Evolutionary conservation across 2,329 filamentous ascomycete genomes (phyloP).

Genomic region (Gyromitra esculenta): DNA sequence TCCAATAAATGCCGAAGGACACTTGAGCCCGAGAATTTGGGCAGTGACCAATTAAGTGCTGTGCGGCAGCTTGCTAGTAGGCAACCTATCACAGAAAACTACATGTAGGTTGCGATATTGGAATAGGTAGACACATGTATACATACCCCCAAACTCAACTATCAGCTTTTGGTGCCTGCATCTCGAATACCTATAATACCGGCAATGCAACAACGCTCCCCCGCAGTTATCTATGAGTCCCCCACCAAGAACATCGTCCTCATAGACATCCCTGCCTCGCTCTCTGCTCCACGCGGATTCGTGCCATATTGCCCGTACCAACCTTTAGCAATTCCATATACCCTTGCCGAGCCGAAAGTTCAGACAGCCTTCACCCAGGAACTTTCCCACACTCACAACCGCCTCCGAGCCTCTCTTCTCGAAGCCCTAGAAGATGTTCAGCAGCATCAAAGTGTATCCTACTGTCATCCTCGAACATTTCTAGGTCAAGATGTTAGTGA

Average conservation of each 20-base stretch:
- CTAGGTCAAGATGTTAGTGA: background rate
- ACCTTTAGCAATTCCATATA: conserved; percentile 35
- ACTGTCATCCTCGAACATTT: conserved; percentile 1
- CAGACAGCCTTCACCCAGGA: conserved; percentile 25
- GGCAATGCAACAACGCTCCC: conserved; percentile 9
- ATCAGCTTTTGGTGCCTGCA: background rate
- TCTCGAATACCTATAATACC: background rate
- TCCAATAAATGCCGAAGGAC: conserved; percentile 10
- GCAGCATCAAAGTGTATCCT: conserved; percentile 2
- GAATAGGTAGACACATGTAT: background rate
- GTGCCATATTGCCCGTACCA: conserved; percentile 9
- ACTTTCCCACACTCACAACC: conserved; percentile 28
- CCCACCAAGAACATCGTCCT: conserved; percentile 27
- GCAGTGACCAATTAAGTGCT: background rate
- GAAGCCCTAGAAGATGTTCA: conserved; percentile 41
- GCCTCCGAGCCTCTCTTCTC: conserved; percentile 22
- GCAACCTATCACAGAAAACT: background rate
- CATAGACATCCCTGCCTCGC: conserved; percentile 51
- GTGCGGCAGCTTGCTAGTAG: background rate
- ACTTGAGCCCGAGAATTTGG: background rate
- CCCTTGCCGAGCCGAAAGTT: conserved; percentile 44
- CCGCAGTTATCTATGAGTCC: conserved; percentile 41
- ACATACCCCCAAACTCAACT: background rate
- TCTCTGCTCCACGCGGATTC: conserved; percentile 39
- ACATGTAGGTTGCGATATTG: background rate